phyloP scores from a whole-genome alignment of 352 stramenopile species.

The Pythium sukuiense region DNA sequence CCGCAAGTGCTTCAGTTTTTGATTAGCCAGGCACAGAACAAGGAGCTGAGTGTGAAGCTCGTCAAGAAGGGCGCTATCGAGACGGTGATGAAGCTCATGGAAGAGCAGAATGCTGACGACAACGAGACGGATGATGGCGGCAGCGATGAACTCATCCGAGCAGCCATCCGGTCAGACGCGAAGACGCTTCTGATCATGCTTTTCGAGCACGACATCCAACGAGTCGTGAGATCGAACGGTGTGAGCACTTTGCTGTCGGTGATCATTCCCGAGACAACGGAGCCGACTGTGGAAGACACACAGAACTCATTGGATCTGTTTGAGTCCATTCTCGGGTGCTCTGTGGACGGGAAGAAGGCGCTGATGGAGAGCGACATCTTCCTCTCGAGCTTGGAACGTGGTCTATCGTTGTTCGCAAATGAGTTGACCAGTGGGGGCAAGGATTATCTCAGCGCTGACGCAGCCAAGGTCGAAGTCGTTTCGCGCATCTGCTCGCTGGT shows the following conservation, averaged over 20 bases:
- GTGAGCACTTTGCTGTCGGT: conserved; percentile 60
- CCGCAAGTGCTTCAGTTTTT: conserved; percentile 47
- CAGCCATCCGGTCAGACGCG: conserved; percentile 20
- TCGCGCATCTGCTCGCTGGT: conserved; percentile 57
- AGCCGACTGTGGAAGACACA: conserved; percentile 32
- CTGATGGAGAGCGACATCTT: conserved; percentile 54
- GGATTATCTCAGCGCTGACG: conserved; percentile 25
- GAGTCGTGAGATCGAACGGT: conserved; percentile 60
- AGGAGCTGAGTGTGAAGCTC: conserved; percentile 43
- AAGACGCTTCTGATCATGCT: conserved; percentile 56
- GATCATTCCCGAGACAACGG: conserved; percentile 20
- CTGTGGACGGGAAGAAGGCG: conserved; percentile 38
- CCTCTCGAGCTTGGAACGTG: conserved; percentile 41
- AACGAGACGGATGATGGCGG: conserved; percentile 6
- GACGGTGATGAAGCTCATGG: conserved; percentile 47
- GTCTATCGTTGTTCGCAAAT: conserved; percentile 19
- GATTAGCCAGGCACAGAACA: conserved; percentile 25
- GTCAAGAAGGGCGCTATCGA: conserved; percentile 59
- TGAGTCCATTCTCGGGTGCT: conserved; percentile 56
- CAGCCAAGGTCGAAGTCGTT: conserved; percentile 44
- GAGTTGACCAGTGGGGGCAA: conserved; percentile 14
- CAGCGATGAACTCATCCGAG: not conserved
- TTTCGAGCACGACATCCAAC: conserved; percentile 62
- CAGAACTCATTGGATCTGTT: conserved; percentile 61
- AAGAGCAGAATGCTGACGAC: conserved; percentile 39